Base-by-base conservation (phyloP, 2,329 filamentous ascomycete species). In the Beauveria medogensis region DNA sequence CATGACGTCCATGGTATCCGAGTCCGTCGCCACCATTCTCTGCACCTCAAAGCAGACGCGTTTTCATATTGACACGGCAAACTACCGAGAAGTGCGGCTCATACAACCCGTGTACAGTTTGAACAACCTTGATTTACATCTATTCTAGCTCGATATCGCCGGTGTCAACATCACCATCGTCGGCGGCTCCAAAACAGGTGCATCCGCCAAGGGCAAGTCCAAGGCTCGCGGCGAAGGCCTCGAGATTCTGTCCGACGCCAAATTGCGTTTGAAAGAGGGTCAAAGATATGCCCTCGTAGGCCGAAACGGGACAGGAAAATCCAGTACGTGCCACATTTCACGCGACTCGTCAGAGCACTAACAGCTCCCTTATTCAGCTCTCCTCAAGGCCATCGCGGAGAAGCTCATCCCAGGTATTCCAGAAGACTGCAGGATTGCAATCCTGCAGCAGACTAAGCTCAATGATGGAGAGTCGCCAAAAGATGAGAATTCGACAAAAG, bases 281-380 rank as follows among this genome's bases (percentile, higher is more conserved):
- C 79, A 85, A 51, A 81, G 89, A 63, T 95, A 95, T 77, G 90
- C 90, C 0, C 77, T 95, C 2, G 78, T 93, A 22, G 91, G 91
- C 0, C 81, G 89, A 7, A 95, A 95, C 73, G 91, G 91, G 0
- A 88, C 86, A 2, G 91, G 91, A 6, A 95, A 95, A 70, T 92
- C 89, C 4, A 93, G 86, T 88, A 73, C 71, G 80, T 69, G 16
- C 6, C 28, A 10, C 24, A 40, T 47, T 20, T 6, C 28, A 57
- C 24, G 1, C 18, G 2, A 6, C 6, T 20, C 28, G 66, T n/a
- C 63, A 22, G 5, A 6, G 28, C 30, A 41, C 20, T 59, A 64
- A 10, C 65, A 18, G 43, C 7, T 30, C 2, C 26, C 16, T 20
- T 4, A 6, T 24, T 50, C 3, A 89, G 86, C 89, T 0, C 74